A percentile compares a stretch with the other conserved stretches of the same genome.
phyloP scores from a whole-genome alignment of 1,139 yeast species.

The Sugiyamaella sp. region DNA sequence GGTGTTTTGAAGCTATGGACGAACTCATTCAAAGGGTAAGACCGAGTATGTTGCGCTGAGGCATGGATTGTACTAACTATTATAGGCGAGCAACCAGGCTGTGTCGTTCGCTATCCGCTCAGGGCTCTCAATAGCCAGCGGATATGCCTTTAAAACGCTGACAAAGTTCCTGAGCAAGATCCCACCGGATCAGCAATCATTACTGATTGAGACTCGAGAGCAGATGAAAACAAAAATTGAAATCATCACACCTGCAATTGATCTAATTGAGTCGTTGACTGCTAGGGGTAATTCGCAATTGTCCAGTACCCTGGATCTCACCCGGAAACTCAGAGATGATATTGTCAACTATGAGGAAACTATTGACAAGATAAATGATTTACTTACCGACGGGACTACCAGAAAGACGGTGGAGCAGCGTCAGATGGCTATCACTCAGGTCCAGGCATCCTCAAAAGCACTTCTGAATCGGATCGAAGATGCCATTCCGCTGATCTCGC shows the following conservation, averaged over 20 bases:
- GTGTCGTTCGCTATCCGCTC: slow-evolving; percentile 80
- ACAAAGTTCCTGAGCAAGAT: slow-evolving; percentile 60
- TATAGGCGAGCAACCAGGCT: slow-evolving; percentile 74
- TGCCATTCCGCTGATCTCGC: slow-evolving; percentile 67
- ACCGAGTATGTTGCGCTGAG: no score
- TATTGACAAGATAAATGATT: slow-evolving; percentile 43
- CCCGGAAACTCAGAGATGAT: slow-evolving; percentile 59
- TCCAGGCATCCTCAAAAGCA: slow-evolving; percentile 54
- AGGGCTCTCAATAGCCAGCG: slow-evolving; percentile 75
- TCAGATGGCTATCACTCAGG: slow-evolving; percentile 50
- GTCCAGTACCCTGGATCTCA: slow-evolving; percentile 58
- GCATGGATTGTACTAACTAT: not conserved
- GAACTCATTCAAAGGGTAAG: slow-evolving; percentile 14
- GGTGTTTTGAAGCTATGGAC: no score
- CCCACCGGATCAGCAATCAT: slow-evolving; percentile 58
- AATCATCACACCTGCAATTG: slow-evolving; percentile 70
- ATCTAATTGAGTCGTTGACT: slow-evolving; percentile 65
- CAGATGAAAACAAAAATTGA: slow-evolving; percentile 62
- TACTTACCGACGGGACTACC: slow-evolving; percentile 1
- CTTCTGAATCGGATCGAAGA: slow-evolving; percentile 62
- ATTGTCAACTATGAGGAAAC: slow-evolving; percentile 61
- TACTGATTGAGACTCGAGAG: slow-evolving; percentile 49
- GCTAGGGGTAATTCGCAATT: slow-evolving; percentile 73
- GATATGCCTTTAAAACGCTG: slow-evolving; percentile 71
- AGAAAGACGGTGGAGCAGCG: slow-evolving; percentile 38